Evolutionary conservation across 2,329 filamentous ascomycete genomes (phyloP).

Genomic region (Pseudogymnoascus destructans): DNA sequence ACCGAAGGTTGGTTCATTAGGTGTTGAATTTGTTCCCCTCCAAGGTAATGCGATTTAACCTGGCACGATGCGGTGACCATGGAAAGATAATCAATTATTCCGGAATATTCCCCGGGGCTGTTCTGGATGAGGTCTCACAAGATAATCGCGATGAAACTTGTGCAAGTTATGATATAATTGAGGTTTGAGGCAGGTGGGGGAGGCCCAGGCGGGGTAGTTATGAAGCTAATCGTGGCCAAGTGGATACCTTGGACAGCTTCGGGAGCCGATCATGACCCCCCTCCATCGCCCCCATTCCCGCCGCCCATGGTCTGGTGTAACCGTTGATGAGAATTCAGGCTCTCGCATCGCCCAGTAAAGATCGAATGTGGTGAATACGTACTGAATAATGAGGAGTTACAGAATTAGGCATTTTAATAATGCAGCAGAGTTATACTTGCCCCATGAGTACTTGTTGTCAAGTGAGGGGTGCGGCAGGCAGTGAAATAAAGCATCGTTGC

Average conservation of each 20-base stretch:
- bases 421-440: background rate
- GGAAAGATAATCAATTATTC: background rate
- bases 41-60: background rate
- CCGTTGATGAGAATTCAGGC: background rate
- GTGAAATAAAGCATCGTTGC: background rate
- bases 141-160: background rate
- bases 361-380: background rate
- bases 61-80: background rate
- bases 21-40: background rate
- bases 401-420: background rate
- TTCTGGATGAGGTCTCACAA: background rate
- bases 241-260: background rate
- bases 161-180: background rate
- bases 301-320: background rate
- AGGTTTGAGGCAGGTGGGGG: background rate
- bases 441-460: background rate
- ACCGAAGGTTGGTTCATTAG: background rate
- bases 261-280: background rate
- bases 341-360: background rate
- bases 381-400: background rate
- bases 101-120: background rate
- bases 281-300: background rate
- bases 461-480: background rate
- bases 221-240: background rate
- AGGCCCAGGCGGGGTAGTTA: background rate